Conservation (phyloP, 2,329 filamentous ascomycete genomes). For the Botrytis paeoniae region DNA sequence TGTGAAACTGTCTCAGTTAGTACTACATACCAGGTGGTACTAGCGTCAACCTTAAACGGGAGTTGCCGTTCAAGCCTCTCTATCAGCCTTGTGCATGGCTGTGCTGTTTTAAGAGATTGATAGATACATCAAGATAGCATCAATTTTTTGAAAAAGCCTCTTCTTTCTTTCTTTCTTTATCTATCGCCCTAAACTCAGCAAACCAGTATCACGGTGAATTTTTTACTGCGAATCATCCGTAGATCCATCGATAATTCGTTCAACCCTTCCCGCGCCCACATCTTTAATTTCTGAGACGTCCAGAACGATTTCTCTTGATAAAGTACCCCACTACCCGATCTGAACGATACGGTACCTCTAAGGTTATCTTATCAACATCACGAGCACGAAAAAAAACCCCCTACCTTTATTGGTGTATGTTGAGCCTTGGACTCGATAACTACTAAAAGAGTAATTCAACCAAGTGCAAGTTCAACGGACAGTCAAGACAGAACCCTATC, state of each 20-base stretch:
- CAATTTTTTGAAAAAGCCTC: background rate
- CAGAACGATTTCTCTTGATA: background rate
- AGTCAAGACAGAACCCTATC: background rate
- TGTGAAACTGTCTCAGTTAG: background rate
- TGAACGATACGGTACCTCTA: slow-evolving; percentile 11
- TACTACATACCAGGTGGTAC: background rate
- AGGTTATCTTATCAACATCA: slow-evolving; percentile 17
- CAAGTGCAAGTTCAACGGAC: background rate
- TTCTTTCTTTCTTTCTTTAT: background rate
- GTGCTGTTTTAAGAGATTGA: background rate
- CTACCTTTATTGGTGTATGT: background rate
- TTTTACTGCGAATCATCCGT: background rate
- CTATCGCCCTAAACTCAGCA: background rate
- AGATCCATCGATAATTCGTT: background rate
- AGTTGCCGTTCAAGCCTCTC: slow-evolving; percentile 9
- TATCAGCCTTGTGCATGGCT: background rate
- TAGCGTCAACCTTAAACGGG: slow-evolving; percentile 4
- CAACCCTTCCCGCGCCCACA: background rate
- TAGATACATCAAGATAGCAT: background rate
- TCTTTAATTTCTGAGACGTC: background rate
- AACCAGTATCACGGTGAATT: background rate
- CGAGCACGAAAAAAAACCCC: background rate
- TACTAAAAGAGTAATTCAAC: background rate
- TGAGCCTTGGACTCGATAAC: slow-evolving; percentile 7
- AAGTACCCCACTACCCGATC: slow-evolving; percentile 6